Conservation (phyloP, 495 filamentous ascomycete genomes). For the Aspergillus ostianus region DNA sequence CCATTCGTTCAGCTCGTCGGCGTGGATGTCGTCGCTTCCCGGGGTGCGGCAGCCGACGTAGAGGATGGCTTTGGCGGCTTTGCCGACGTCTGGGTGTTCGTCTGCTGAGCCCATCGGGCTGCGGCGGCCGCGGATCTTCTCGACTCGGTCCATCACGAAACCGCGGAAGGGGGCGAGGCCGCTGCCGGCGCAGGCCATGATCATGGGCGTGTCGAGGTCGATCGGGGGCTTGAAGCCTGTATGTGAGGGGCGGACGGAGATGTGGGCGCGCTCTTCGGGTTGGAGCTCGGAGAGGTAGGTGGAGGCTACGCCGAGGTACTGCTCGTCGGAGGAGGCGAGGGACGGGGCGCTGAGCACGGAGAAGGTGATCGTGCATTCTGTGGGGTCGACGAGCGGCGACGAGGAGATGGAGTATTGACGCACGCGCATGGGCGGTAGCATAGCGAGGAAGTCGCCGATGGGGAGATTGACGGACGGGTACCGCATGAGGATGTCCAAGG, state of each 20-base stretch:
- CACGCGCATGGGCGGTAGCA: slow-evolving; percentile 71
- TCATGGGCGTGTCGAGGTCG: slow-evolving; percentile 60
- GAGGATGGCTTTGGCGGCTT: slow-evolving; percentile 57
- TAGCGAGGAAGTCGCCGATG: slow-evolving; percentile 60
- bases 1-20: slow-evolving; percentile 59
- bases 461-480: slow-evolving; percentile 56
- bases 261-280: slow-evolving; percentile 59
- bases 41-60: slow-evolving; percentile 63
- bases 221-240: slow-evolving; percentile 65
- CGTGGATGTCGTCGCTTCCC: slow-evolving; percentile 59
- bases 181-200: slow-evolving; percentile 58
- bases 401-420: slow-evolving; percentile 82
- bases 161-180: slow-evolving; percentile 70
- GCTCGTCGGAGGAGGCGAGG: slow-evolving; percentile 34
- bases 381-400: slow-evolving; percentile 60
- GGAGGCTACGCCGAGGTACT: slow-evolving; percentile 58
- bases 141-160: slow-evolving; percentile 66
- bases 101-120: slow-evolving; percentile 11
- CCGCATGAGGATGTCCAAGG: slow-evolving; percentile 63
- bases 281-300: slow-evolving; percentile 57
- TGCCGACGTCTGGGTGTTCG: slow-evolving; percentile 16
- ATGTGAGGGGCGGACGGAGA: slow-evolving; percentile 56
- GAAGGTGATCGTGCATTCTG: slow-evolving; percentile 64
- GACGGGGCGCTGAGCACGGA: slow-evolving; percentile 58
- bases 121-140: slow-evolving; percentile 50